Evolutionary conservation across 495 filamentous ascomycete species (phyloP).

Genomic region (Eremomyces bilateralis): DNA sequence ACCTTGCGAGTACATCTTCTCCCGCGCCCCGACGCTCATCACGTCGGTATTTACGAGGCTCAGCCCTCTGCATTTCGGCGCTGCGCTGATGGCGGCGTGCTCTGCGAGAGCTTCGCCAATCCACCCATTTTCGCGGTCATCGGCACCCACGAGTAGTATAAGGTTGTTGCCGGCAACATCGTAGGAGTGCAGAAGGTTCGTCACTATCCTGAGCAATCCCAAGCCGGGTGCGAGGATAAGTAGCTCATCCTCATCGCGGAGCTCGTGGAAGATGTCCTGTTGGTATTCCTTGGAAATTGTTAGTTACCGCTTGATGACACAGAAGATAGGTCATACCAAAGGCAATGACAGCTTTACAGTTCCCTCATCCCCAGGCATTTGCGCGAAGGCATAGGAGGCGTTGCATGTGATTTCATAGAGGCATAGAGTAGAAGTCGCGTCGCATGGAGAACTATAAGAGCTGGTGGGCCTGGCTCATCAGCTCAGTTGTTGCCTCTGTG

Average conservation of each 20-base stretch:
- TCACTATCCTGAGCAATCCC: constrained; percentile 71
- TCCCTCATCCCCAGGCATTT: constrained; percentile 16
- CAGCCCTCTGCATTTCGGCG: constrained; percentile 58
- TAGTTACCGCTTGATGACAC: constrained; percentile 7
- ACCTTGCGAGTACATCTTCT: constrained; percentile 73
- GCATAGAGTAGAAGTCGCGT: no score
- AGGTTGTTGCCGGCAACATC: constrained; percentile 90
- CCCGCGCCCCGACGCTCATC: constrained; percentile 62
- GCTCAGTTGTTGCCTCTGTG: no score
- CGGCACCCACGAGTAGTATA: constrained; percentile 71
- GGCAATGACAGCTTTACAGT: constrained; percentile 81
- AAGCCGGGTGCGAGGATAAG: constrained; percentile 79
- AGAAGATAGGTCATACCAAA: constrained; percentile 34
- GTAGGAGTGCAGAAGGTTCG: constrained; percentile 87
- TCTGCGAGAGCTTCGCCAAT: constrained; percentile 53
- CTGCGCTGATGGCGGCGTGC: constrained; percentile 66
- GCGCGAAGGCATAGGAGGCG: not conserved
- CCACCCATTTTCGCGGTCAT: constrained; percentile 64
- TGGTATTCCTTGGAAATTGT: constrained; percentile 18
- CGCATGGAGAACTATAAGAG: no score
- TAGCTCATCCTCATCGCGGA: constrained; percentile 78
- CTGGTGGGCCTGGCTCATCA: no score
- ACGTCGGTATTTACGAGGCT: constrained; percentile 86
- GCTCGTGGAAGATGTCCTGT: constrained; percentile 82
- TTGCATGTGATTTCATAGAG: no score